phyloP scores from a whole-genome alignment of 768 basidiomycete species.

The Naganishia onofrii region DNA sequence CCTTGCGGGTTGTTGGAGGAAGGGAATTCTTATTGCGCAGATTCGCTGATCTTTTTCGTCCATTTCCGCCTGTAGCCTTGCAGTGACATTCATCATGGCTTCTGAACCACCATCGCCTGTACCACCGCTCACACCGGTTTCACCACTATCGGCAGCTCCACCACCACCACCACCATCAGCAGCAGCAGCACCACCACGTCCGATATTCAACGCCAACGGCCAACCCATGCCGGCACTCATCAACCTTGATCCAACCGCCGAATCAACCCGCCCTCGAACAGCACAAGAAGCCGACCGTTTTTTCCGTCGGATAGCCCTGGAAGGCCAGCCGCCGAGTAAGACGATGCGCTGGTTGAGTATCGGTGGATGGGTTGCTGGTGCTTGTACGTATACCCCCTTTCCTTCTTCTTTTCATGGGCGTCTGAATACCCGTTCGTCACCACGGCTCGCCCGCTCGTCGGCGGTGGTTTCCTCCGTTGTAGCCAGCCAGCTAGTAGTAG shows the following conservation, averaged over 20 bases:
- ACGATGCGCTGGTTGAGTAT: constrained; percentile 27
- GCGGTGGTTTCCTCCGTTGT: no score
- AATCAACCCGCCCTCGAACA: constrained; percentile 6
- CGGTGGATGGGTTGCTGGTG: constrained; percentile 26
- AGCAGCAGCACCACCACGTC: background rate
- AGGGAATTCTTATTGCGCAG: background rate
- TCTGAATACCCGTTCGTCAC: no score
- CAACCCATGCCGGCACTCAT: background rate
- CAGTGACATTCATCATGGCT: background rate
- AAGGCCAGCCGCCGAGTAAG: constrained; percentile 12
- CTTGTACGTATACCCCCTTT: constrained; percentile 12
- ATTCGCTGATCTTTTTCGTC: background rate
- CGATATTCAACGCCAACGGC: background rate
- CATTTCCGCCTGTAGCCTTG: background rate
- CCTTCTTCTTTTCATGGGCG: background rate
- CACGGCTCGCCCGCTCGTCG: no score
- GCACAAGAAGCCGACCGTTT: constrained; percentile 24
- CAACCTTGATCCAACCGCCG: background rate
- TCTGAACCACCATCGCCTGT: background rate
- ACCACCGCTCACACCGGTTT: background rate
- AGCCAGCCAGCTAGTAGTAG: background rate
- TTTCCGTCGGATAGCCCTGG: constrained; percentile 22
- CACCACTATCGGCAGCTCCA: background rate
- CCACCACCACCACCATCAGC: background rate
- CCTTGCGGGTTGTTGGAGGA: background rate